These are phyloP conservation scores for Raffaelea albimanens DNA, from an alignment of 2,329 filamentous ascomycete species.

Conservation along the genomic window DNA sequence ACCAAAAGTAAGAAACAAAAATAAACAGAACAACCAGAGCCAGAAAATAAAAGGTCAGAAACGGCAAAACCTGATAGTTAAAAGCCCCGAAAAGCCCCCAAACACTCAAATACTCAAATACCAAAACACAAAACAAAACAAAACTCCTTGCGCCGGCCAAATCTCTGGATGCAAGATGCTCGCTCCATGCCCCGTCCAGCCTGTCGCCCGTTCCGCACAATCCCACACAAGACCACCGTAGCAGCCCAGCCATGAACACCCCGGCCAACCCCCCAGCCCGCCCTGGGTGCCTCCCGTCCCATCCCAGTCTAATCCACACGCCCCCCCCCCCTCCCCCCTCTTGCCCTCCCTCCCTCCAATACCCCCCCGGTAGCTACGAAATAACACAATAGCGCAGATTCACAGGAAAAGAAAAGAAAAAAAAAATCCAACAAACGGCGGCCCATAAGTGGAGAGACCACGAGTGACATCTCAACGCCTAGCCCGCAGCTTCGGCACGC, in stretches of 20 bases:
- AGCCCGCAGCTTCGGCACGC: conserved; percentile 9
- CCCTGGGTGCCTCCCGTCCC: background rate
- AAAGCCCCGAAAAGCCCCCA: no score
- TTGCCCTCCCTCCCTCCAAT: background rate
- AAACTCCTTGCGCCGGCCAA: no score
- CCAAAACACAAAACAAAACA: no score
- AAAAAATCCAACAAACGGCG: conserved; percentile 1
- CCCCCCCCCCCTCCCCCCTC: background rate
- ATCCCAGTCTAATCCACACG: background rate
- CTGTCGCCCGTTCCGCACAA: no score
- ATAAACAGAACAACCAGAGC: no score
- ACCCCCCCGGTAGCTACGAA: background rate
- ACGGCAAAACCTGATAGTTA: no score
- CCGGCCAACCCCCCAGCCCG: background rate
- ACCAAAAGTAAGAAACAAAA: no score
- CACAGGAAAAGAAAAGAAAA: background rate
- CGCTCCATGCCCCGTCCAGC: no score
- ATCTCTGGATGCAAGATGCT: no score
- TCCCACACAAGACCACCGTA: no score
- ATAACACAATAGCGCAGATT: background rate
- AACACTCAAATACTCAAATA: no score
- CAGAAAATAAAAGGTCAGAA: no score
- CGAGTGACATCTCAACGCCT: conserved; percentile 7
- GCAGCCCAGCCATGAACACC: background rate
- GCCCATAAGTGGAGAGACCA: conserved; percentile 5